Evolutionary conservation across 306 rosid genomes (phyloP).

Genomic region (Prunus armeniaca): DNA sequence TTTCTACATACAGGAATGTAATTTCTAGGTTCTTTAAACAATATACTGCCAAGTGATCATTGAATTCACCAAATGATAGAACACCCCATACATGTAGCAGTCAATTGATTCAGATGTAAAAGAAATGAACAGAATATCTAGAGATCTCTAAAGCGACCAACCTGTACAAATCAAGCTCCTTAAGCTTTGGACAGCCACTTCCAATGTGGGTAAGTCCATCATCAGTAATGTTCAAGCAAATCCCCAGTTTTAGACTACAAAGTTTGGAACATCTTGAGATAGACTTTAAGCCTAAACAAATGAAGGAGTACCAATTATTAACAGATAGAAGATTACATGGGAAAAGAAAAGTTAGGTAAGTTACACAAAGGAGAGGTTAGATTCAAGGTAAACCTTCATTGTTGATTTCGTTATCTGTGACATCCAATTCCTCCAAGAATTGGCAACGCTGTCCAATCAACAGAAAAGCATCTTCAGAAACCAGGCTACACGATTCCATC

Average conservation of each 20-base stretch:
- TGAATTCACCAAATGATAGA: background rate
- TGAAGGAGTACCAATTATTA: slow-evolving; percentile 21
- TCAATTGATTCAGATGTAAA: background rate
- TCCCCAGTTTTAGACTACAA: slow-evolving; percentile 47
- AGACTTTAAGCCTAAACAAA: slow-evolving; percentile 49
- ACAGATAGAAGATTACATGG: slow-evolving; percentile 1
- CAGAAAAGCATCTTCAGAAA: slow-evolving; percentile 52
- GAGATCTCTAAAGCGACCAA: slow-evolving; percentile 27
- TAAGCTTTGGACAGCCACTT: slow-evolving; percentile 44
- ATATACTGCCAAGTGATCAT: background rate
- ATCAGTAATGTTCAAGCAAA: slow-evolving; percentile 54
- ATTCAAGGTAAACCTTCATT: slow-evolving; percentile 47
- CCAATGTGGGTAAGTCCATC: slow-evolving; percentile 52
- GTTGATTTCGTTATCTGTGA: slow-evolving; percentile 58
- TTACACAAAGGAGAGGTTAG: background rate
- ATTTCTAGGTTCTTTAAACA: background rate
- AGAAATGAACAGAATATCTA: slow-evolving; percentile 6
- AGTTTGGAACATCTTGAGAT: slow-evolving; percentile 60
- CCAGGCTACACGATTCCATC: slow-evolving; percentile 65
- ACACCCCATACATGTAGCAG: background rate
- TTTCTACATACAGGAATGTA: background rate
- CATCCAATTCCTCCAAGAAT: slow-evolving; percentile 60
- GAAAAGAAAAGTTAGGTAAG: background rate
- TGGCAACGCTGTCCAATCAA: slow-evolving; percentile 53
- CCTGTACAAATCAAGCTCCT: slow-evolving; percentile 60